phyloP scores from a whole-genome alignment of 2,329 filamentous ascomycete species.

The Stachybotrys chlorohalonatus region DNA sequence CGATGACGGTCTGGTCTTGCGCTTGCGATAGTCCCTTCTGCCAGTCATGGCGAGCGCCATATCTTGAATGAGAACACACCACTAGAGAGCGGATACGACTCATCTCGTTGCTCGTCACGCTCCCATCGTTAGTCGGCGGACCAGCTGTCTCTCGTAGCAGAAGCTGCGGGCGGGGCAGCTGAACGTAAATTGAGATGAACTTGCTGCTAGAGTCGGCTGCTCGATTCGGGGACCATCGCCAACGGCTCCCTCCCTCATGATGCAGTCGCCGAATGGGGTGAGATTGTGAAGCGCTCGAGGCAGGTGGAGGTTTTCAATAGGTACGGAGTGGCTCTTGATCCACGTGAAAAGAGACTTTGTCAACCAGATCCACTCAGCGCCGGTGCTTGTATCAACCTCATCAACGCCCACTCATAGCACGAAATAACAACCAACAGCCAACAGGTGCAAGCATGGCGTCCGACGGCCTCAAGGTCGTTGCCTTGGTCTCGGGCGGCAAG shows the following conservation, averaged over 20 bases:
- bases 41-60: no score
- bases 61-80: no score
- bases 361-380: background rate
- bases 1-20: no score
- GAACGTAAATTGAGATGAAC: no score
- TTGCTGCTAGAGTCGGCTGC: no score
- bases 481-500: conserved; percentile 90
- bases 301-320: background rate
- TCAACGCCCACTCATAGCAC: no score
- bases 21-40: no score
- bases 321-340: background rate
- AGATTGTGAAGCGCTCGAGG: background rate
- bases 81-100: no score
- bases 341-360: background rate
- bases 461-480: conserved; percentile 66
- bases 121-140: background rate
- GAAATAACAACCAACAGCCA: background rate
- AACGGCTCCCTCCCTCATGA: no score
- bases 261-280: background rate
- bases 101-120: no score
- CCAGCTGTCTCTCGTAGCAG: background rate
- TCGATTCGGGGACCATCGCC: no score
- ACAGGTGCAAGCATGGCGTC: conserved; percentile 23
- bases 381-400: no score
- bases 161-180: background rate